Evolutionary conservation across 192 early-diverging fungal species (phyloP).

Genomic region (Obelidium mucronatum): DNA sequence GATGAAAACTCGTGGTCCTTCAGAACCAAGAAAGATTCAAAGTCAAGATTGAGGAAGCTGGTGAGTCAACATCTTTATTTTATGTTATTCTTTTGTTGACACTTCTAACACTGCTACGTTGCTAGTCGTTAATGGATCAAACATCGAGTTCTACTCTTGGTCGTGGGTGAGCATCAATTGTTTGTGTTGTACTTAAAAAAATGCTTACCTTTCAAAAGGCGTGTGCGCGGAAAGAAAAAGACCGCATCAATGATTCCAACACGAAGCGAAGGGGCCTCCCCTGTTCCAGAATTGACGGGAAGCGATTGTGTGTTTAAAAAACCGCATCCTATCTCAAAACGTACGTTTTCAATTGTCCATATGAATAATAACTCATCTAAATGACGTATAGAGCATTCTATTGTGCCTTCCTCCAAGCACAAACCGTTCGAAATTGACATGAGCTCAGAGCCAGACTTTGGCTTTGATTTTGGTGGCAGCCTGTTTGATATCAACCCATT

Average conservation of each 20-base stretch:
- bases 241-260: background rate
- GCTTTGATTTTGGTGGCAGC: background rate
- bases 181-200: too few species aligned
- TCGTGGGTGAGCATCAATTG: conserved; percentile 6
- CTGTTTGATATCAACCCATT: background rate
- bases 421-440: background rate
- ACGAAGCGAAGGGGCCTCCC: background rate
- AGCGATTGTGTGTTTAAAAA: conserved; percentile 7
- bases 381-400: background rate
- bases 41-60: conserved; percentile 4
- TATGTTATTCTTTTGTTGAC: background rate
- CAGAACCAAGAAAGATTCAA: conserved; percentile 3
- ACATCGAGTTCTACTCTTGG: background rate
- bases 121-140: background rate
- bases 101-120: background rate
- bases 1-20: conserved; percentile 21
- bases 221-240: conserved; percentile 30
- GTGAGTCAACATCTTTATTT: conserved; percentile 15
- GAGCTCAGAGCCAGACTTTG: background rate
- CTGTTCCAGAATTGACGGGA: background rate
- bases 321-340: background rate
- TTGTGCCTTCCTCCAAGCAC: background rate
- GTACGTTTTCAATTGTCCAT: background rate
- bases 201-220: too few species aligned
- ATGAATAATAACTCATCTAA: background rate